Evolutionary conservation across 805 yeast genomes (phyloP), one percentile per base, ranked within the genome.

Genomic region (Candida mattraensis): DNA sequence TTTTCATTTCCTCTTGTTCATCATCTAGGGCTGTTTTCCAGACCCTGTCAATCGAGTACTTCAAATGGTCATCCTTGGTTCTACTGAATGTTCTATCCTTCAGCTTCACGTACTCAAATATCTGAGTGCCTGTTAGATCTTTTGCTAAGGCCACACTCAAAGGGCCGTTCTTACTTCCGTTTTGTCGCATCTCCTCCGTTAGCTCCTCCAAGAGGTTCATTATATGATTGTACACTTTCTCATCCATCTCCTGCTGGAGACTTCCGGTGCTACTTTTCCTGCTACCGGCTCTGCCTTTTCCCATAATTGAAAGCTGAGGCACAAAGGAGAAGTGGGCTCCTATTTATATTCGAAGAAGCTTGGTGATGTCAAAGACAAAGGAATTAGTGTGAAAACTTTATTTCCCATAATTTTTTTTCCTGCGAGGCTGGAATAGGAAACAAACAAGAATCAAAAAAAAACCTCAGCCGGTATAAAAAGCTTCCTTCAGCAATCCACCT

Each of bases 51-150:
- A 87, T 72, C 3, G 85, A 69, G 45, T 78, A 77, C 43, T 78
- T 82, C 35, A 89, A 58, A 7, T 73, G 61, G 7, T 69, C 72
- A 39, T 76, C 77, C 57, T 88, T 89, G 49, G 80, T 77, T 40
- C 97, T 66, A 39, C 75, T 72, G 48, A 88, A 65, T 20, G 81
- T 74, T 24, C 78, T 63, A 44, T 87, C 95, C 31, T 79, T 77
- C 20, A 68, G 58, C 50, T 83, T 87, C 11, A 79, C 78, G 40
- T 69, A 79, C 7, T 69, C 64, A n/a, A 78, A 50, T 2, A 80
- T 70, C 36, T 82, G 84, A 6, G 63, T 45, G 2, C 64, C 53
- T 7, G 61, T 66, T 31, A 83, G 59, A 45, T 83, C 83, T 46
- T 70, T 70, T 1, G 88, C 93, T 18, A 80, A 63, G 3, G 80